Percentiles rank a stretch among this genome's conserved stretches.
Evolutionary conservation across 345 rosid genomes (phyloP).

Genomic region (Eucalyptus shirleyi): DNA sequence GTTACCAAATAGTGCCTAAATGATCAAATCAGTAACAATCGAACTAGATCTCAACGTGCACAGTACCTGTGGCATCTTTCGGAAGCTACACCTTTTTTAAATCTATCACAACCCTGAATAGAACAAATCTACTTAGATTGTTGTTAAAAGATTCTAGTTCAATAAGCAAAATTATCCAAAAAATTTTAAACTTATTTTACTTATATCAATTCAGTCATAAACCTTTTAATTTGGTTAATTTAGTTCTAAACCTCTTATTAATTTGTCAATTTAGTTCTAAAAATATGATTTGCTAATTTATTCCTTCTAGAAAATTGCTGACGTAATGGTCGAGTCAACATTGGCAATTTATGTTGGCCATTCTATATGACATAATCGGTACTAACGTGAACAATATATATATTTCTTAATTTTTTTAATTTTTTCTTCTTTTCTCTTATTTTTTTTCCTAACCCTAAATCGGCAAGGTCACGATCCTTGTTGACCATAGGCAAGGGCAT

Average conservation of each 20-base stretch:
- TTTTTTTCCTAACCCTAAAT: too few species aligned
- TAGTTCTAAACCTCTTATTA: too few species aligned
- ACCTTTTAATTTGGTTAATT: too few species aligned
- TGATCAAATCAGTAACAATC: background rate
- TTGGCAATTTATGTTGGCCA: too few species aligned
- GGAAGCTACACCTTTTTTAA: background rate
- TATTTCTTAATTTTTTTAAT: too few species aligned
- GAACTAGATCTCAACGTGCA: fast-evolving
- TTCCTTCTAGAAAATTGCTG: too few species aligned
- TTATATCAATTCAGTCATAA: too few species aligned
- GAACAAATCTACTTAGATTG: background rate
- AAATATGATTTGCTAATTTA: background rate
- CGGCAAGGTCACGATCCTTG: too few species aligned
- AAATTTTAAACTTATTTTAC: too few species aligned
- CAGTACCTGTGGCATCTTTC: background rate
- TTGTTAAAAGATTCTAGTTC: background rate
- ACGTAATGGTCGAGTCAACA: fast-evolving
- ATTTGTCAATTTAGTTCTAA: too few species aligned
- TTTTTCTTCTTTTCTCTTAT: too few species aligned
- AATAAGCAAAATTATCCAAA: background rate
- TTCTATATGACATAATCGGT: too few species aligned
- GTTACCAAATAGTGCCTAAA: background rate
- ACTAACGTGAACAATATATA: fast-evolving
- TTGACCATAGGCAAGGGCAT: background rate
- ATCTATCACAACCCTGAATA: background rate